Conservation (phyloP, 257 asterid species). For the Nicotiana benthamiana region DNA sequence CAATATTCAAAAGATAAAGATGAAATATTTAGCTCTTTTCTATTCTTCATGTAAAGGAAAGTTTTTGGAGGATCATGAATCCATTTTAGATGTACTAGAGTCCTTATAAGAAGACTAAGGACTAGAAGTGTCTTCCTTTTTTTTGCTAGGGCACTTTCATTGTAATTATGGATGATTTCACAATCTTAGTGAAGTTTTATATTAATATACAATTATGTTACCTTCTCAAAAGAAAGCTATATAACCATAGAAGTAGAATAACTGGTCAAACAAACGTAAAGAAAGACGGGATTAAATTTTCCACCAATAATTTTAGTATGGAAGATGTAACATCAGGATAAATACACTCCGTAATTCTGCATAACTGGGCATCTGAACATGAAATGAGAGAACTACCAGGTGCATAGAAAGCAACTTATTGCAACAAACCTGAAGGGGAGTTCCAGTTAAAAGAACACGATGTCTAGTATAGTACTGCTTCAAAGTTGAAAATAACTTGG, state of each 20-base stretch:
- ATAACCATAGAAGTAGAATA: neutral
- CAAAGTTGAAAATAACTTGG: slow-evolving; percentile 73
- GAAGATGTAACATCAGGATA: neutral
- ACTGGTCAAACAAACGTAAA: neutral
- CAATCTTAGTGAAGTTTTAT: no score
- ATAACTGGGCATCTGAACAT: neutral
- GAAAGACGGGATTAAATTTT: neutral
- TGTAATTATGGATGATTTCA: no score
- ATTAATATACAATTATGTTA: no score
- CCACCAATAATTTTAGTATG: neutral
- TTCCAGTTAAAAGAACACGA: slow-evolving; percentile 93
- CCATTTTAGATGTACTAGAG: no score
- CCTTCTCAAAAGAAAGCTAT: no score
- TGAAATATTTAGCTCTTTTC: no score
- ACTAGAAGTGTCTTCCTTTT: no score
- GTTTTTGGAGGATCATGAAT: no score
- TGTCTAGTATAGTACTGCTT: slow-evolving; percentile 78
- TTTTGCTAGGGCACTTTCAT: no score
- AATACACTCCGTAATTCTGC: neutral
- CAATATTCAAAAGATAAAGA: no score
- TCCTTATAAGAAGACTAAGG: no score
- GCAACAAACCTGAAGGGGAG: slow-evolving; percentile 87
- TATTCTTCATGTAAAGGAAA: no score
- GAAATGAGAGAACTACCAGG: neutral
- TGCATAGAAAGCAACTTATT: neutral